phyloP scores from a whole-genome alignment of 2,329 filamentous ascomycete species.

The Pleurostoma richardsiae region DNA sequence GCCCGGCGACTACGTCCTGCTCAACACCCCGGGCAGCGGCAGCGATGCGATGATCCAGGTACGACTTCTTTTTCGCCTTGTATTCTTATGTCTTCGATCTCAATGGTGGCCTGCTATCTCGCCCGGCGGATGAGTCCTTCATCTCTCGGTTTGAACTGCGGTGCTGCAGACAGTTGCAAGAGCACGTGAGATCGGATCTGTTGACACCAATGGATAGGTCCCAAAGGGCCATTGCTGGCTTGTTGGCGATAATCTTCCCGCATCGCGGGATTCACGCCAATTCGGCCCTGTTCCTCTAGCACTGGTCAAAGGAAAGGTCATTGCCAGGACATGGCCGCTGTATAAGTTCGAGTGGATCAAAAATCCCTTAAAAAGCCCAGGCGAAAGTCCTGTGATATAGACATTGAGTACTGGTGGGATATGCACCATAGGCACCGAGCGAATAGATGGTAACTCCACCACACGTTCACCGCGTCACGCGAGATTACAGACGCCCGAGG shows the following conservation, averaged over 20 bases:
- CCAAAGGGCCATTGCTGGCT: slow-evolving; percentile 91
- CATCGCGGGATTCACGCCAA: slow-evolving; percentile 78
- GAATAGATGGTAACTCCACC: too few species aligned
- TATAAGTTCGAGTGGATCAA: slow-evolving; percentile 45
- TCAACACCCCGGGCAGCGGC: slow-evolving; percentile 52
- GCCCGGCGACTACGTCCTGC: slow-evolving; percentile 70
- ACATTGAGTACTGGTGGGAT: too few species aligned
- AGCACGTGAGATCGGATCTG: neutral
- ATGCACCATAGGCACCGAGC: too few species aligned
- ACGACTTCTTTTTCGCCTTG: slow-evolving; percentile 7
- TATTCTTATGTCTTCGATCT: slow-evolving; percentile 7
- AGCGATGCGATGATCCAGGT: slow-evolving; percentile 62
- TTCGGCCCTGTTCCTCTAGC: slow-evolving; percentile 85
- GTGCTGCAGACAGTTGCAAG: slow-evolving; percentile 4
- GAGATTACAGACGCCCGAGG: neutral
- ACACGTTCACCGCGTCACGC: too few species aligned
- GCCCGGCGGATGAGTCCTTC: neutral
- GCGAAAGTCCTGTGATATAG: too few species aligned
- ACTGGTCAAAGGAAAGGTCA: slow-evolving; percentile 76
- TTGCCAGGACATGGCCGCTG: slow-evolving; percentile 53
- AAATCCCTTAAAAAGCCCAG: slow-evolving; percentile 18
- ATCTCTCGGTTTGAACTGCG: neutral
- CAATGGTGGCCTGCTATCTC: neutral
- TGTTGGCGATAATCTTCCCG: slow-evolving; percentile 79
- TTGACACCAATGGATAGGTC: slow-evolving; percentile 48